Base-by-base conservation (phyloP, 1,284 basidiomycete genomes). In the Wolfiporia cocos region DNA sequence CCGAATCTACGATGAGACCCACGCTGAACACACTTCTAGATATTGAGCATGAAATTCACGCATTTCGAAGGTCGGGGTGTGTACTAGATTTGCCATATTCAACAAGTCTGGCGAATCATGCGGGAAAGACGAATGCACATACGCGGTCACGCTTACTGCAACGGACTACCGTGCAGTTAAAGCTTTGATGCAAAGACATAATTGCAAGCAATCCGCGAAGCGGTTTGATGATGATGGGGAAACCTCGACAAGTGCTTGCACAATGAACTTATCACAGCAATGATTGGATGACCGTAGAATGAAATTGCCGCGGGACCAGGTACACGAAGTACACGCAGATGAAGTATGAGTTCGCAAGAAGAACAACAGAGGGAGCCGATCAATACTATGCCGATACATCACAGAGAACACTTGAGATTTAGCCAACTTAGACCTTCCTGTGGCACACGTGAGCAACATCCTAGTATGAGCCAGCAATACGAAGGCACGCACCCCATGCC, bases 211-310 rank as follows among this genome's bases (percentile, higher is more conserved):
- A n/a, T n/a, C n/a, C n/a, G n/a, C n/a, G n/a, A n/a, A n/a, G n/a
- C n/a, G n/a, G n/a, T n/a, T n/a, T n/a, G n/a, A n/a, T n/a, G n/a
- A n/a, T n/a, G n/a, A n/a, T n/a, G n/a, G n/a, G n/a, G n/a, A n/a
- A n/a, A n/a, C n/a, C n/a, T n/a, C n/a, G 7, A 32, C 24, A 2
- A 11, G 35, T 11, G 15, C n/a, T 14, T 23, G 18, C n/a, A 26
- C 29, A 17, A 42, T 5, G 15, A 0, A 48, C 67, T 41, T 50
- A 80, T 83, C 82, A 55, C 87, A 91, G 56, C 87, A 90, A 54
- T 80, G 86, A 41, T 80, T 73, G 50, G 32, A 18, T 11, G 7
- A 34, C 7, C 17, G 32, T 7, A 15, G 17, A 7, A 11, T 7
- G 9, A 34, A 18, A 12, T 10, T 18, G 7, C 35, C 4, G 36